phyloP scores from a whole-genome alignment of 2,329 filamentous ascomycete species.

The Pyricularia pennisetigena region DNA sequence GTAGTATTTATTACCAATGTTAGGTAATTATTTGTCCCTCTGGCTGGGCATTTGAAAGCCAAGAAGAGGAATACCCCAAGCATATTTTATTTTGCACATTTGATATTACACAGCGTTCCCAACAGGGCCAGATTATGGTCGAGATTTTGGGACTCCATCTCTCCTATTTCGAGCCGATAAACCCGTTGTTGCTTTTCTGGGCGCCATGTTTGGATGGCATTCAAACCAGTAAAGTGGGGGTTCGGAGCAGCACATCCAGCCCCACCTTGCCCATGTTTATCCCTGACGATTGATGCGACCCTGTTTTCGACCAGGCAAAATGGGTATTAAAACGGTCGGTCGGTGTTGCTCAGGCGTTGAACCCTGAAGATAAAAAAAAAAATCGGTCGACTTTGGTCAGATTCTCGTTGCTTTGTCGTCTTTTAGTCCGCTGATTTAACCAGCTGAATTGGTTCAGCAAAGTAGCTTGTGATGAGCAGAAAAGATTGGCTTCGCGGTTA shows the following conservation, averaged over 20 bases:
- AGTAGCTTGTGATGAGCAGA: background rate
- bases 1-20: background rate
- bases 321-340: background rate
- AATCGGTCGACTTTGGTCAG: background rate
- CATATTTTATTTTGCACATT: background rate
- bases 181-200: background rate
- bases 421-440: background rate
- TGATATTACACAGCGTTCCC: background rate
- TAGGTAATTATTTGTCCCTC: background rate
- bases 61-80: background rate
- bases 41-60: background rate
- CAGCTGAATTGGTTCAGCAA: background rate
- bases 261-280: background rate
- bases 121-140: background rate
- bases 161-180: background rate
- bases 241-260: too few species aligned
- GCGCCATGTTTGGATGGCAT: background rate
- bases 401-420: background rate
- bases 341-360: background rate
- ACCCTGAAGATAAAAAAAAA: background rate
- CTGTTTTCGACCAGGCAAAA: background rate
- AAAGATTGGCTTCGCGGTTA: background rate
- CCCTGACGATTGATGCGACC: background rate
- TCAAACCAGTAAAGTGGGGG: background rate
- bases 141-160: background rate